A percentile compares a stretch with the other conserved stretches of the same genome.
phyloP scores from a whole-genome alignment of 1,139 yeast species.

The Nakaseomyces kungkrabaensis region DNA sequence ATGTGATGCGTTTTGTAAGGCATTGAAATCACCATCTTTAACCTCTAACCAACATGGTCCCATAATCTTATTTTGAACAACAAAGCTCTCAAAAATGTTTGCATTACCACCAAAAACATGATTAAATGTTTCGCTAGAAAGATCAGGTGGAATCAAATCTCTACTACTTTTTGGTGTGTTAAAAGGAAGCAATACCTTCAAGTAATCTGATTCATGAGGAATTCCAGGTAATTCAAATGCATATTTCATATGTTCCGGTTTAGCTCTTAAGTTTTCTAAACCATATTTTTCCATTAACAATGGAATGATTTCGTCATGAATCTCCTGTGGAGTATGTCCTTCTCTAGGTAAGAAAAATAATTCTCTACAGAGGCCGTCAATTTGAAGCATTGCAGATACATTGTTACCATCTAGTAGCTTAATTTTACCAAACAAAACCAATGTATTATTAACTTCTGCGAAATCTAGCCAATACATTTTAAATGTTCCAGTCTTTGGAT shows the following conservation, averaged over 20 bases:
- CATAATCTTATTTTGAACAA: constrained; percentile 73
- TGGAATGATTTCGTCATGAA: constrained; percentile 68
- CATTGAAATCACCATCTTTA: constrained; percentile 48
- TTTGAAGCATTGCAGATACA: constrained; percentile 71
- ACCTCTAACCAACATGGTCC: constrained; percentile 97
- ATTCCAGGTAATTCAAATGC: constrained; percentile 79
- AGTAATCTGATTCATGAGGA: constrained; percentile 72
- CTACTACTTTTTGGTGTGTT: constrained; percentile 45
- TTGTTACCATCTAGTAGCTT: constrained; percentile 45
- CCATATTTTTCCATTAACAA: constrained; percentile 54
- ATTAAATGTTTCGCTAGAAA: constrained; percentile 67
- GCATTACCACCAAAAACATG: constrained; percentile 76
- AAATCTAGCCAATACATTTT: constrained; percentile 88
- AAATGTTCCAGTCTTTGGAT: constrained; percentile 39
- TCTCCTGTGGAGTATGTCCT: constrained; percentile 47
- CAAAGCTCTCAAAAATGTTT: constrained; percentile 75
- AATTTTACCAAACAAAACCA: constrained; percentile 79
- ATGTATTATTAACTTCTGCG: constrained; percentile 59
- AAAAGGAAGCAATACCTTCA: constrained; percentile 69
- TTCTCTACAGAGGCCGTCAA: constrained; percentile 62
- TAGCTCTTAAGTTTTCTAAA: constrained; percentile 53
- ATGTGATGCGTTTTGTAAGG: constrained; percentile 63
- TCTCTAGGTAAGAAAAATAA: constrained; percentile 69
- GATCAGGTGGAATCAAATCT: constrained; percentile 46
- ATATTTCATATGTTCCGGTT: constrained; percentile 66